A percentile compares a stretch with the other conserved stretches of the same genome.
phyloP scores from a whole-genome alignment of 768 basidiomycete genomes.

The Russula ochroleuca region DNA sequence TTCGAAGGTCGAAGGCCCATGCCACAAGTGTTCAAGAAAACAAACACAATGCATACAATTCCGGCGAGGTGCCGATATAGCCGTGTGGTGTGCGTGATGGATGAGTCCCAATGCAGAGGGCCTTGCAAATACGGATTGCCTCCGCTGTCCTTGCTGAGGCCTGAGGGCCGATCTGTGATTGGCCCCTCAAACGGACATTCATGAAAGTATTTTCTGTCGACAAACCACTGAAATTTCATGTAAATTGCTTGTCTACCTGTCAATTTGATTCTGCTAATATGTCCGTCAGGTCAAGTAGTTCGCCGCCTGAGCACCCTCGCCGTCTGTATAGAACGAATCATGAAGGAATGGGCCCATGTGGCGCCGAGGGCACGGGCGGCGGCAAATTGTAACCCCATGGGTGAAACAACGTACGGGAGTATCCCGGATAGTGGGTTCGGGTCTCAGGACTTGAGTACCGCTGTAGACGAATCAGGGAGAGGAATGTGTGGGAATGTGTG shows the following conservation, averaged over 20 bases:
- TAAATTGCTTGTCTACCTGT: neutral
- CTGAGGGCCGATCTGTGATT: neutral
- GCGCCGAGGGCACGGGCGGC: slow-evolving; percentile 2
- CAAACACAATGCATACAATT: neutral
- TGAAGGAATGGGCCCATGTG: slow-evolving; percentile 4
- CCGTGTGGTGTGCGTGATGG: neutral
- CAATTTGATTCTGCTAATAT: slow-evolving; percentile 1
- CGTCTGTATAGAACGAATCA: neutral
- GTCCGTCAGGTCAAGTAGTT: neutral
- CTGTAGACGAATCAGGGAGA: neutral
- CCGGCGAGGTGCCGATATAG: slow-evolving; percentile 9
- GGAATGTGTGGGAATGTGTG: neutral
- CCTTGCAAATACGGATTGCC: slow-evolving; percentile 2
- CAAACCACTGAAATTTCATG: neutral
- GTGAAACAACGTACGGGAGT: slow-evolving; percentile 3
- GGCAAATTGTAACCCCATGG: slow-evolving; percentile 13
- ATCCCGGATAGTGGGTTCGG: slow-evolving; percentile 1
- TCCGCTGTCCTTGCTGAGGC: slow-evolving; percentile 9
- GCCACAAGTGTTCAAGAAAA: neutral
- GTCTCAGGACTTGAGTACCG: neutral
- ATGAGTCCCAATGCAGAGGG: neutral
- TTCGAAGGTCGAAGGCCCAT: neutral
- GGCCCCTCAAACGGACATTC: neutral
- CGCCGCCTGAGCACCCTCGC: neutral
- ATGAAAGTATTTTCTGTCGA: neutral